Evolutionary conservation across 2,329 filamentous ascomycete genomes (phyloP).

Genomic region (Talaromyces sp.): DNA sequence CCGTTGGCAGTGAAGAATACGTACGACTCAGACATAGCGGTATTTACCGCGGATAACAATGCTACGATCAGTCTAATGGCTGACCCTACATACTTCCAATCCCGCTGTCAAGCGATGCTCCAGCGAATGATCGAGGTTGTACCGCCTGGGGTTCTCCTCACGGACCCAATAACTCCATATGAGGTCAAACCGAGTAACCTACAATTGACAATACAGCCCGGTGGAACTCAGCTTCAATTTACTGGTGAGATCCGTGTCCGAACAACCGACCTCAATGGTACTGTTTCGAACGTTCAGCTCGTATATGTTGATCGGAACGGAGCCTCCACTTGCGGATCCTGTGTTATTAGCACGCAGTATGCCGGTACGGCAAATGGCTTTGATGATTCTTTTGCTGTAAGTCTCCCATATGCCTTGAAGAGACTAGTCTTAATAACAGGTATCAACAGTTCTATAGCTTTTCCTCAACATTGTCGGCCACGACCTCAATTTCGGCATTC

Average conservation of each 20-base stretch:
- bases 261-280: slow-evolving; percentile 9
- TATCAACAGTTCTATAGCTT: slow-evolving; percentile 15
- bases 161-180: slow-evolving; percentile 15
- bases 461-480: slow-evolving; percentile 2
- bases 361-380: slow-evolving; percentile 12
- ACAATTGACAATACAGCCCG: slow-evolving; percentile 14
- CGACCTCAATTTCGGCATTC: slow-evolving; percentile 11
- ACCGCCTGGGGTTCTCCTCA: slow-evolving; percentile 12
- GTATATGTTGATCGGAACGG: slow-evolving; percentile 15
- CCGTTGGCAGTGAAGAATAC: slow-evolving; percentile 10
- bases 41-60: slow-evolving; percentile 14
- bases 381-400: slow-evolving; percentile 14
- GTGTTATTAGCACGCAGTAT: slow-evolving; percentile 12
- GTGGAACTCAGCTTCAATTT: slow-evolving; percentile 13
- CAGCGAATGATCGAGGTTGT: slow-evolving; percentile 17
- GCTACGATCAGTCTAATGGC: slow-evolving; percentile 11
- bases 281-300: slow-evolving; percentile 15
- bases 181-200: slow-evolving; percentile 16
- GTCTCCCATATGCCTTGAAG: neutral
- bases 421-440: neutral
- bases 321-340: slow-evolving; percentile 8
- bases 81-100: slow-evolving; percentile 13
- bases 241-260: slow-evolving; percentile 13
- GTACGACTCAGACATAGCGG: slow-evolving; percentile 11
- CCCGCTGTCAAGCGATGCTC: slow-evolving; percentile 15